phyloP scores from a whole-genome alignment of 495 filamentous ascomycete genomes.

The Lophiostoma macrostomum region DNA sequence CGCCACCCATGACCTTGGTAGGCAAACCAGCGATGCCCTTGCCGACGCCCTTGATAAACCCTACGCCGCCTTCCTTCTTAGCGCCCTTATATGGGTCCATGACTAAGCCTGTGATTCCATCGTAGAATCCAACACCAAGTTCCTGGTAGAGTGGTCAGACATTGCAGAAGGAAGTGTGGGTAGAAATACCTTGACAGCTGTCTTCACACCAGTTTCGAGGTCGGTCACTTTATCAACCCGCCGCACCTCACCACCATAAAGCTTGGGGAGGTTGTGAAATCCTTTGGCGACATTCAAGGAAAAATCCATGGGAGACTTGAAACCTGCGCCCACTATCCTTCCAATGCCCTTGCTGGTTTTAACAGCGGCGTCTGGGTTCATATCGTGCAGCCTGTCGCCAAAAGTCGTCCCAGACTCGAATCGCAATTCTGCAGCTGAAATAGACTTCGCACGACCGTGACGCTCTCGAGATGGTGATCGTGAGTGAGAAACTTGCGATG shows the following conservation, averaged over 20 bases:
- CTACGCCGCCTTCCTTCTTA: slow-evolving; percentile 39
- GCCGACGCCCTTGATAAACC: slow-evolving; percentile 42
- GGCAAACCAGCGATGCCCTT: slow-evolving; percentile 39
- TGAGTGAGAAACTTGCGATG: slow-evolving; percentile 21
- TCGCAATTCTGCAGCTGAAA: slow-evolving; percentile 9
- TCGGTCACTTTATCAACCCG: slow-evolving; percentile 67
- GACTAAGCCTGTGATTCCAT: slow-evolving; percentile 40
- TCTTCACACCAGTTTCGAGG: slow-evolving; percentile 61
- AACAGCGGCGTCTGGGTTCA: slow-evolving; percentile 50
- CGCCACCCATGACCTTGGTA: slow-evolving; percentile 31
- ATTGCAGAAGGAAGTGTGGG: neutral
- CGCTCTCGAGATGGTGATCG: neutral
- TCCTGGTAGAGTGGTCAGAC: slow-evolving; percentile 21
- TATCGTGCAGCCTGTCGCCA: slow-evolving; percentile 2
- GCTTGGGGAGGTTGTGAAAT: slow-evolving; percentile 77
- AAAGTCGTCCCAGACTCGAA: slow-evolving; percentile 16
- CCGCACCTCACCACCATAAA: slow-evolving; percentile 74
- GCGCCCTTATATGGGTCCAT: slow-evolving; percentile 41
- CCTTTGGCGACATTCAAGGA: slow-evolving; percentile 74
- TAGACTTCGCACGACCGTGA: slow-evolving; percentile 10
- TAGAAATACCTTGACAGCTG: slow-evolving; percentile 36
- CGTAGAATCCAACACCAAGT: slow-evolving; percentile 37
- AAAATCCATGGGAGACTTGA: slow-evolving; percentile 77
- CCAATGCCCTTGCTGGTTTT: slow-evolving; percentile 61
- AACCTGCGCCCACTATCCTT: slow-evolving; percentile 65